phyloP scores from a whole-genome alignment of 768 basidiomycete species.

The Mycena leptocephala region DNA sequence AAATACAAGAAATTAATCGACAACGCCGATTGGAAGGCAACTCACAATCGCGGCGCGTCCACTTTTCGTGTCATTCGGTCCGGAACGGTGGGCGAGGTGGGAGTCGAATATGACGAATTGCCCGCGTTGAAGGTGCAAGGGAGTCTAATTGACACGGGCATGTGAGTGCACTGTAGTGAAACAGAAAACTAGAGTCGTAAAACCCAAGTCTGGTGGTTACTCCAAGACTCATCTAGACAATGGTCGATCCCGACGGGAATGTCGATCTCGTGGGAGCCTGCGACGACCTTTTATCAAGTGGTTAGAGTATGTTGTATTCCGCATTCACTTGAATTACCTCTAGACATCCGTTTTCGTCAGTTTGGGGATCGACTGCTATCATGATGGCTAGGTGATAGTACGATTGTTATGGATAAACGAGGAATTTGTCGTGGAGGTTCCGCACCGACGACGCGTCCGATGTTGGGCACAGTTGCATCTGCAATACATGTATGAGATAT shows the following conservation, averaged over 20 bases:
- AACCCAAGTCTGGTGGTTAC: slow-evolving; percentile 30
- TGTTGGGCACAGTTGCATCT: slow-evolving; percentile 28
- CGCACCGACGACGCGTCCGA: slow-evolving; percentile 24
- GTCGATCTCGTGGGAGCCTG: slow-evolving; percentile 28
- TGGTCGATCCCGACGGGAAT: slow-evolving; percentile 30
- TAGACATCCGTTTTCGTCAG: slow-evolving; percentile 31
- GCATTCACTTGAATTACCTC: slow-evolving; percentile 9
- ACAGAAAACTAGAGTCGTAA: neutral
- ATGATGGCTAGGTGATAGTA: slow-evolving; percentile 25
- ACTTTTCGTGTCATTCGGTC: slow-evolving; percentile 15
- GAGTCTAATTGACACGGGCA: slow-evolving; percentile 5
- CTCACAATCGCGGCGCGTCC: slow-evolving; percentile 36
- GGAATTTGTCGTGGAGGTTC: neutral
- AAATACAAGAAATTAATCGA: too few species aligned
- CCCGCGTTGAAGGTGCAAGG: slow-evolving; percentile 24
- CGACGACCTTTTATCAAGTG: slow-evolving; percentile 22
- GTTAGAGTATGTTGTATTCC: too few species aligned
- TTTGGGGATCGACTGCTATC: slow-evolving; percentile 32
- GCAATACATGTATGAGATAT: neutral
- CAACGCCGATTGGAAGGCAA: too few species aligned
- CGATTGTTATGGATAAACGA: neutral
- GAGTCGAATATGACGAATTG: slow-evolving; percentile 34
- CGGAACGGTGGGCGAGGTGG: slow-evolving; percentile 37
- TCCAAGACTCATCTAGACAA: slow-evolving; percentile 28
- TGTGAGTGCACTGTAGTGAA: too few species aligned